These are phyloP conservation scores for Brasenia schreberi DNA, from an alignment of 164 flowering plant genomes.

Conservation along the genomic window DNA sequence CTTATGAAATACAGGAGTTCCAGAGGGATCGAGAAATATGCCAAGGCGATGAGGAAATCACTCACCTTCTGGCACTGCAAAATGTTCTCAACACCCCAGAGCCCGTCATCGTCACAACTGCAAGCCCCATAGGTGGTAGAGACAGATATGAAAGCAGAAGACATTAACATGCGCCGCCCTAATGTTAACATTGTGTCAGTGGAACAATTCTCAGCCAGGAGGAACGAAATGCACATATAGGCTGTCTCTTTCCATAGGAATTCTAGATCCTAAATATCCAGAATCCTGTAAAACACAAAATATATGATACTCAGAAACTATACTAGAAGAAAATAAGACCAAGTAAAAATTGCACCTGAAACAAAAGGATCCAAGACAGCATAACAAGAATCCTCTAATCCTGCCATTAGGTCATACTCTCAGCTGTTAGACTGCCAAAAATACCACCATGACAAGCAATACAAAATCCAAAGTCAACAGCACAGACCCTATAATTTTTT, in stretches of 20 bases:
- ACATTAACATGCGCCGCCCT: background rate
- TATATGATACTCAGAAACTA: too few species aligned
- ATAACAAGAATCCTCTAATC: too few species aligned
- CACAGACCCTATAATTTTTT: too few species aligned
- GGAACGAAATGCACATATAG: background rate
- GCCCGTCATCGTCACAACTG: slow-evolving; percentile 4
- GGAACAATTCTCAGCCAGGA: background rate
- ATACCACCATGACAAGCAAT: too few species aligned
- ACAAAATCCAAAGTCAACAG: too few species aligned
- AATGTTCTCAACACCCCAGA: slow-evolving; percentile 10
- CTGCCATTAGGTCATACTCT: too few species aligned
- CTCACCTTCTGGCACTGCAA: slow-evolving; percentile 13
- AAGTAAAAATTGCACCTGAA: too few species aligned
- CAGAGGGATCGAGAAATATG: slow-evolving; percentile 21
- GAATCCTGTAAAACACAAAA: background rate
- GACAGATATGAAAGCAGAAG: background rate
- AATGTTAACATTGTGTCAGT: background rate
- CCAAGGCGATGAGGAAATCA: slow-evolving; percentile 17
- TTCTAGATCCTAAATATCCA: background rate
- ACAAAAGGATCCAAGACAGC: too few species aligned
- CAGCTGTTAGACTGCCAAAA: too few species aligned
- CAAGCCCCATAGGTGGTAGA: background rate
- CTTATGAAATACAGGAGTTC: slow-evolving; percentile 19
- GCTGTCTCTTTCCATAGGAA: background rate
- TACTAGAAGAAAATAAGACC: too few species aligned